Evolutionary conservation across 768 basidiomycete species (phyloP), one percentile per base, ranked within the genome.

Genomic region (Collybia sordida): DNA sequence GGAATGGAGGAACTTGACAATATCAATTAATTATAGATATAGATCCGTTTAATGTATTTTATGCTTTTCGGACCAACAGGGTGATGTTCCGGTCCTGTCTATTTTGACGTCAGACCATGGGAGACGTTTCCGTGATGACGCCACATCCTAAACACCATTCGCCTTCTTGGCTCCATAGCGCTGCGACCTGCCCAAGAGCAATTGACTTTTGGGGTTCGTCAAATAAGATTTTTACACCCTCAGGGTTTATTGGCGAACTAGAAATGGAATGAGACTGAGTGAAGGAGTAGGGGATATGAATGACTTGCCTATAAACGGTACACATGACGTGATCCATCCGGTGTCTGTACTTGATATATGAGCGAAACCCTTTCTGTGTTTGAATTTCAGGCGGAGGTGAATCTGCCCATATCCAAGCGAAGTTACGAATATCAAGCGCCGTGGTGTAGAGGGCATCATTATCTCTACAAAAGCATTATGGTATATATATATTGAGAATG

Each of bases 101-200:
- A 31, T 12, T 31, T 3, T 11, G 3, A 4, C 31, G 14, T 31
- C 31, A 12, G 9, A 12, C 9, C 31, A 14, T 14, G 11, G 31
- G 31, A 14, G 9, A 31, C 3, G 11, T 31, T 31, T 31, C 14
- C 11, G 31, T 31, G 31, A 97, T 93, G 5, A 77, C 67, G 25
- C 92, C 94, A 60, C 87, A 88, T 2, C 94, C 94, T 24, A 96
- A 72, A 65, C 92, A 94, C 84, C 86, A 87, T 39, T 83, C 77
- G 2, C 73, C 82, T 39, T 81, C 77, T 2, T 72, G 80, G 49
- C 83, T 76, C 66, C 85, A 97, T 2, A 96, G 55, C 0, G 80
- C 84, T 5, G 85, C 86, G 23, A 89, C 80, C 66, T 98, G 95
- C 1, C 95, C 95, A 0, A 84, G 80, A 0, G 90, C 77, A 14